Conservation (phyloP, 2,329 filamentous ascomycete genomes). For the Fusarium fracticaudum region DNA sequence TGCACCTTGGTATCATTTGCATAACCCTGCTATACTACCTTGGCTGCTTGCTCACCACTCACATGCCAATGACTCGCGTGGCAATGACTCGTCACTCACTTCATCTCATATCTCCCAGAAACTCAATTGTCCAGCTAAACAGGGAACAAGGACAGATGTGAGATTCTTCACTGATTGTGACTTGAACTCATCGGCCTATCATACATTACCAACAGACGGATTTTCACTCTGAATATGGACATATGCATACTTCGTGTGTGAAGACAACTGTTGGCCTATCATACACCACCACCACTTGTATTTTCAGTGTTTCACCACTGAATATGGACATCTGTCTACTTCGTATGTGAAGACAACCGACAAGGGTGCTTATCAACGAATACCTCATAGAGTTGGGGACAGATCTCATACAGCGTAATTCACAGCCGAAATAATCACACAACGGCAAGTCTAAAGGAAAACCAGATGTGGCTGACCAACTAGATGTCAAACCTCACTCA, state of each 20-base stretch:
- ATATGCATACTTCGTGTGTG: background rate
- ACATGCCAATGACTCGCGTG: background rate
- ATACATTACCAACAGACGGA: rapidly evolving
- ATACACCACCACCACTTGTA: background rate
- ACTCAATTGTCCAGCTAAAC: background rate
- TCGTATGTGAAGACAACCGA: background rate
- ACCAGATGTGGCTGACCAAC: background rate
- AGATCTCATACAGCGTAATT: background rate
- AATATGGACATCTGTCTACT: background rate
- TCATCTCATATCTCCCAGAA: background rate
- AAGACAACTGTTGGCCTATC: background rate
- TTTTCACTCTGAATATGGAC: background rate
- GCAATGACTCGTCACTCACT: background rate
- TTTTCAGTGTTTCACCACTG: too few species aligned
- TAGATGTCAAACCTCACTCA: background rate
- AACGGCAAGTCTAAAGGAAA: background rate
- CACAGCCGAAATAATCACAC: background rate
- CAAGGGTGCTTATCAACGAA: background rate
- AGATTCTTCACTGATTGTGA: background rate
- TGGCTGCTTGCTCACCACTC: background rate
- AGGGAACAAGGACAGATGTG: background rate
- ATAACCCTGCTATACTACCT: background rate
- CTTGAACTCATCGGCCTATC: background rate
- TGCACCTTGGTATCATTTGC: background rate
- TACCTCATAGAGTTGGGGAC: background rate